Base-by-base conservation (phyloP, 768 basidiomycete species). In the Termitomyces eurrhizus region DNA sequence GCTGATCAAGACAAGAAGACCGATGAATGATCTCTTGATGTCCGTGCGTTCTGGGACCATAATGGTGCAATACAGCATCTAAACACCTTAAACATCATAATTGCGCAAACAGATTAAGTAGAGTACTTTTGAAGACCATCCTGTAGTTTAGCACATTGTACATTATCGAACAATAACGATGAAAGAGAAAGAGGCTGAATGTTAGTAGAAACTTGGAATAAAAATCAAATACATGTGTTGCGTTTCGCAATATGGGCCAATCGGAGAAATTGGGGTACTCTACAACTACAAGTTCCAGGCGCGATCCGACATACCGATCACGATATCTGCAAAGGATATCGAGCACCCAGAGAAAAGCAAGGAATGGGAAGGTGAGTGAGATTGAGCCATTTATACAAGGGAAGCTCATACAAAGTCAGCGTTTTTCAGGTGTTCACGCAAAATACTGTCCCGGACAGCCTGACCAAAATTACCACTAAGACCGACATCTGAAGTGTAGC, bases 361-460 rank as follows among this genome's bases (percentile, higher is more conserved):
- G 21, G 7, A 24, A 24, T 11, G 24, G 36, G 12, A 9, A 11
- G 11, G 44, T 46, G 18, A 59, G 58, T 12, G 13, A 32, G 21
- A 4, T 12, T 37, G 24, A 39, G 24, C n/a, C 36, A 46, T 21
- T 35, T 6, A 29, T 26, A 21, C 6, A 48, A 13, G 16, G 18
- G 13, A 26, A 44, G 26, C 29, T 65, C 61, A 61, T 60, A 65
- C 64, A 37, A 65, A 61, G 50, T 81, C 79, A 29, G 81, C 82
- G 49, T 64, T 72, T 62, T 77, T 78, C 44, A 85, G 78, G 59
- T 84, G 73, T 41, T 80, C 78, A 37, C 82, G 77, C 44, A 85
- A 68, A 58, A 86, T 82, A 44, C 82, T 78, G 63, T 85, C 84
- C 35, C 79, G 77, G 8, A 86, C 84, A 44, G 80, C 86, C 52